Conservation (phyloP, 2,329 filamentous ascomycete genomes). For the Colletotrichum scovillei region DNA sequence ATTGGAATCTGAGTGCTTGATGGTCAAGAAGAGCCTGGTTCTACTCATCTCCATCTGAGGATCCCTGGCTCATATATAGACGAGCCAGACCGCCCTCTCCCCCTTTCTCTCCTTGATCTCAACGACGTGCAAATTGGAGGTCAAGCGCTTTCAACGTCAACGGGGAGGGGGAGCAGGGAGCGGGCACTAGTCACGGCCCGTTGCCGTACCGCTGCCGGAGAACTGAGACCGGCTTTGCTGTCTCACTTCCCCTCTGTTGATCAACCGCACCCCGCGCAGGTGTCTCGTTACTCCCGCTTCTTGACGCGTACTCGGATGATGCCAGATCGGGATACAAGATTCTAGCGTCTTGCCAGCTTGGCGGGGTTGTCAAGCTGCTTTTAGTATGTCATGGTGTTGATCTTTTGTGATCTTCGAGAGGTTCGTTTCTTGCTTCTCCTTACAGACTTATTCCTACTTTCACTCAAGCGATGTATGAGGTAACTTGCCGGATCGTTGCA, state of each 20-base stretch:
- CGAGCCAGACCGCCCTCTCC: not conserved
- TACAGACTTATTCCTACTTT: not conserved
- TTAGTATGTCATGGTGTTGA: not conserved
- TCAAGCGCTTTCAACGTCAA: not conserved
- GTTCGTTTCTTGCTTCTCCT: too few species aligned
- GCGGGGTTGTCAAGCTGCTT: not conserved
- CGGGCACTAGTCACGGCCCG: not conserved
- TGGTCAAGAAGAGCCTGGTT: not conserved
- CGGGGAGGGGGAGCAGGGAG: too few species aligned
- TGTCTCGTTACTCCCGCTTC: not conserved
- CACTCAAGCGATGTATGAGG: not conserved
- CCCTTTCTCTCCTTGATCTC: not conserved
- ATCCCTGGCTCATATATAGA: not conserved
- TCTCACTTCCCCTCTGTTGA: not conserved
- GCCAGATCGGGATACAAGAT: not conserved
- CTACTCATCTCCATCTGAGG: not conserved
- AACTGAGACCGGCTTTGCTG: not conserved
- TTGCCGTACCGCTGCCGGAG: not conserved
- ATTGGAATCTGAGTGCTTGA: not conserved
- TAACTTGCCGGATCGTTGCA: too few species aligned
- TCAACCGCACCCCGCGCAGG: not conserved
- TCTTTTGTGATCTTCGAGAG: not conserved
- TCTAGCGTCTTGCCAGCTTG: not conserved
- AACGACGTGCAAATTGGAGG: too few species aligned
- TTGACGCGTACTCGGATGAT: not conserved